These are phyloP conservation scores for Trametes meyenii DNA, from an alignment of 768 basidiomycete genomes.

Conservation along the genomic window DNA sequence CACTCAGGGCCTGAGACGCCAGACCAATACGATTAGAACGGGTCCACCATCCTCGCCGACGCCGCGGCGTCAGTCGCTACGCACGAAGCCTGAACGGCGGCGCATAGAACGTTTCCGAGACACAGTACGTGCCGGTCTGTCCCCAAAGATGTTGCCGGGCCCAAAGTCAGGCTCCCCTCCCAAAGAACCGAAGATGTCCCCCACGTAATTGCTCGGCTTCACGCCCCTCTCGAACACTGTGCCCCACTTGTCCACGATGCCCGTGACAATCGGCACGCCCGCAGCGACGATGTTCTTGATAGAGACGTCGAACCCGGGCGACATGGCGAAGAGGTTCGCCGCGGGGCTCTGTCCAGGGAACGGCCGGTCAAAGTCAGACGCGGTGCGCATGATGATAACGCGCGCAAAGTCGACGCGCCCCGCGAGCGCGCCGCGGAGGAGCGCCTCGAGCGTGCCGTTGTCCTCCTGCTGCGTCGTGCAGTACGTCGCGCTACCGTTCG, in stretches of 20 bases:
- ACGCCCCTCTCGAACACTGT: constrained; percentile 37
- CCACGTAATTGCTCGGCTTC: constrained; percentile 34
- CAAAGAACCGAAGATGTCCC: constrained; percentile 36
- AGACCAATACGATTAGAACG: too few species aligned
- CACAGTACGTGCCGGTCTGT: neutral
- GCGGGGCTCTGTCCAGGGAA: constrained; percentile 25
- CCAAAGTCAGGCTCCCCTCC: constrained; percentile 35
- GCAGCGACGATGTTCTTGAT: constrained; percentile 42
- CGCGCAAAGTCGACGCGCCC: constrained; percentile 42
- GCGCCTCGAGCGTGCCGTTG: constrained; percentile 42
- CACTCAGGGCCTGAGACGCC: too few species aligned
- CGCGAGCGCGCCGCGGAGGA: constrained; percentile 38
- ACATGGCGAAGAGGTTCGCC: constrained; percentile 34
- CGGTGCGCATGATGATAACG: constrained; percentile 42
- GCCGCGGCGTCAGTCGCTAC: too few species aligned
- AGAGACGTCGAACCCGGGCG: constrained; percentile 38
- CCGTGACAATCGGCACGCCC: constrained; percentile 39
- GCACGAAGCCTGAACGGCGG: too few species aligned
- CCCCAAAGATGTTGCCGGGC: constrained; percentile 25
- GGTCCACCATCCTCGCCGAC: too few species aligned
- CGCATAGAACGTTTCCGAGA: too few species aligned
- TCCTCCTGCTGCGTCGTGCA: constrained; percentile 45
- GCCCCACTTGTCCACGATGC: constrained; percentile 41
- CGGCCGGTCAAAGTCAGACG: constrained; percentile 39
- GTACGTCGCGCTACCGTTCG: constrained; percentile 36